Evolutionary conservation across 768 basidiomycete genomes (phyloP), one percentile per base, ranked within the genome.

Genomic region (Cubamyces lactineus): DNA sequence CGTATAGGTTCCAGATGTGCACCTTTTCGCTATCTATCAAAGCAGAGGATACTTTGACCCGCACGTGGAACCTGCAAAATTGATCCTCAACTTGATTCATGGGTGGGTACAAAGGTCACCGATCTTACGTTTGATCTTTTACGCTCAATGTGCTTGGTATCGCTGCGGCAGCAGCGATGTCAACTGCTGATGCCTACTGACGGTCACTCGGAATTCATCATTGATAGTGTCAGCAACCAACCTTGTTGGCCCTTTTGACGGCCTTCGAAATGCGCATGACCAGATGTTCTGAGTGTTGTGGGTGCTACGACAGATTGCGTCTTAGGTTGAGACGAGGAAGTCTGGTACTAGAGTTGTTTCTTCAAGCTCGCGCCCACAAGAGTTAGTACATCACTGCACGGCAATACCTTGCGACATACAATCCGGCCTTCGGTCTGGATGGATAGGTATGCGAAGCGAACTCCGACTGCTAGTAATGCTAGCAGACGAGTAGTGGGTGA

Each of bases 1-100:
- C 82, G 38, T 85, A 70, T 8, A 80, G 58, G 0, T 42, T 52
- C 86, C 86, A 90, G 42, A 89, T 78, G n/a, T 72, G 71, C 11
- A 73, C 70, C 28, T 78, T 76, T 47, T 81, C 75, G 15, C 67
- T 62, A 3, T 72, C 65, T 26, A 70, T 59, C 34, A 87, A 62
- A 11, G 78, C 75, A 19, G 66, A 62, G 1, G 79, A 47, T 23
- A 19, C 11, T 23, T 16, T 11, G 24, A 64, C 53, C 11, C 47
- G 46, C 24, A 51, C 5, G 1, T 2, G 0, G 15, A 50, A 51
- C 6, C 57, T 63, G 23, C 43, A n/a, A 21, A 43, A 43, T 24
- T 1, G 42, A 9, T n/a, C 8, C 17, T 57, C 3, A 49, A 21
- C 21, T 12, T 11, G 3, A 24, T 24, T 2, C 5, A 7, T 21